Percentiles rank a stretch among this genome's conserved stretches.
Conservation (phyloP, 1,139 yeast species). For the Sugiyamaella japonica region DNA sequence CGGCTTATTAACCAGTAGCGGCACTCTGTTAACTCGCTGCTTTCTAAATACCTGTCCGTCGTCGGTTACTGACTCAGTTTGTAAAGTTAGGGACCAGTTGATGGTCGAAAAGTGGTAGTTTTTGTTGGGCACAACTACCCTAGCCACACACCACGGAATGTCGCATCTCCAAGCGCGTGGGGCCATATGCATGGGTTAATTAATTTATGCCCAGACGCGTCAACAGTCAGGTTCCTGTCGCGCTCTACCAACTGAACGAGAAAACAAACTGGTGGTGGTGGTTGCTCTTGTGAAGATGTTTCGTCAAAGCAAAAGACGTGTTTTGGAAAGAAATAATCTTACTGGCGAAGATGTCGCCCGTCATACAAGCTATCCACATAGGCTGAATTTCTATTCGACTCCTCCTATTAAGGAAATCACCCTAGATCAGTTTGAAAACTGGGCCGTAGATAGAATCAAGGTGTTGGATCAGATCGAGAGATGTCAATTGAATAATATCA, state of each 20-base stretch:
- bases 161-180: not conserved
- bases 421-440: constrained; percentile 83
- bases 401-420: constrained; percentile 88
- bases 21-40: not conserved
- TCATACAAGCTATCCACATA: constrained; percentile 45
- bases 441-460: constrained; percentile 92
- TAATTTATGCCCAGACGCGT: constrained; percentile 1
- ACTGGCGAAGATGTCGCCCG: constrained; percentile 38
- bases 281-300: constrained; percentile 52
- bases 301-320: constrained; percentile 71
- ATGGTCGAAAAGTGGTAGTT: constrained; percentile 1
- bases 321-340: constrained; percentile 72
- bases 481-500: constrained; percentile 63
- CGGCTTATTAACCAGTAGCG: not conserved
- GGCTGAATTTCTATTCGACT: constrained; percentile 65
- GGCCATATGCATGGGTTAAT: not conserved
- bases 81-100: not conserved
- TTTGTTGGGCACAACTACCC: constrained; percentile 1
- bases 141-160: constrained; percentile 1
- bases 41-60: too few relatives aligned
- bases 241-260: not conserved
- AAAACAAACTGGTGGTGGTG: too few relatives aligned
- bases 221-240: not conserved
- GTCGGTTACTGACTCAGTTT: not conserved
- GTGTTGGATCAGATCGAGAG: constrained; percentile 84